These are phyloP conservation scores for Lycium ferocissimum DNA, from an alignment of 257 asterid species.

Conservation along the genomic window DNA sequence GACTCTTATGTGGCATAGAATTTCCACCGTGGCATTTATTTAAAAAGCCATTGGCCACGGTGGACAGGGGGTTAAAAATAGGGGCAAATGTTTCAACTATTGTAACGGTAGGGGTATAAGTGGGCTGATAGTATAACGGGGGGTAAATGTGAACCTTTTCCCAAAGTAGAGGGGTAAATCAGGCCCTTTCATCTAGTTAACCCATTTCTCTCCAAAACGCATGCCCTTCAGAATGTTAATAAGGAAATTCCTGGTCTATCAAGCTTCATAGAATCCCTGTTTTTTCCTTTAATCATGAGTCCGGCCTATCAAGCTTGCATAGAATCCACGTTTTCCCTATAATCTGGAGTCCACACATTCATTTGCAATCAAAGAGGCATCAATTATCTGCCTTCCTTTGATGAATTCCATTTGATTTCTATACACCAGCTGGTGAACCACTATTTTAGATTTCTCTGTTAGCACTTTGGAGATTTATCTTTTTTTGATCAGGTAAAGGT, in stretches of 20 bases:
- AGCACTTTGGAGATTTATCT: neutral
- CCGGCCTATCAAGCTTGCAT: neutral
- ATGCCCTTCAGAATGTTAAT: neutral
- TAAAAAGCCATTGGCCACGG: no score
- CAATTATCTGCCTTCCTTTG: neutral
- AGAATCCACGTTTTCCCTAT: neutral
- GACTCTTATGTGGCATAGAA: no score
- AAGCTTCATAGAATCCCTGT: neutral
- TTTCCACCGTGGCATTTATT: no score
- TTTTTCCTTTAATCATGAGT: neutral
- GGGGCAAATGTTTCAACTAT: no score
- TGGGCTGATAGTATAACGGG: no score
- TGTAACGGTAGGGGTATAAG: no score
- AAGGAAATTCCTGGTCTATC: neutral
- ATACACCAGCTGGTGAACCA: neutral
- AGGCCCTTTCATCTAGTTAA: conserved; percentile 7
- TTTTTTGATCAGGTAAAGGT: no score
- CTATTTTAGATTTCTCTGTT: neutral
- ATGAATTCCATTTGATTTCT: neutral
- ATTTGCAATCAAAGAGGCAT: neutral
- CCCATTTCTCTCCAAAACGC: neutral
- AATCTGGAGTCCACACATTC: neutral
- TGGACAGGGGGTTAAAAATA: no score
- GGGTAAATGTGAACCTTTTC: no score
- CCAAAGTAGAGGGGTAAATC: no score